Base-by-base conservation (phyloP, 2,329 filamentous ascomycete genomes). In the Blumeria hordei region DNA sequence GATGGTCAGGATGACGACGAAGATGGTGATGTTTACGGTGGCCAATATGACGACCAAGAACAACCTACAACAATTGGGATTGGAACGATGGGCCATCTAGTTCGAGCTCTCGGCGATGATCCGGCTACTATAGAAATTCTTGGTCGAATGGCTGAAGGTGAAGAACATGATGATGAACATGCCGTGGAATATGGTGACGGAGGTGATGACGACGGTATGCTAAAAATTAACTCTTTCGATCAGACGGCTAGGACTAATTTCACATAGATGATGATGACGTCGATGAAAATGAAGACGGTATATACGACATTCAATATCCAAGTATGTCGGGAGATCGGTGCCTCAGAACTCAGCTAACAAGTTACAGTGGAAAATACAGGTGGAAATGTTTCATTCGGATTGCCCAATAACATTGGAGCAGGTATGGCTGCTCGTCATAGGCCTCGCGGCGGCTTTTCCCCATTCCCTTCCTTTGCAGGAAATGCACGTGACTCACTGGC, bases 241-340 rank as follows among this genome's bases (percentile, higher is more conserved):
- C 37, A 34, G 6, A 14, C n/a, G 9, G 9, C 18, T 10, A 39
- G 14, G n/a, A 21, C 45, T 55, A 41, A 56, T 36, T 16, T 32
- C 41, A 39, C 34, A 35, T 50, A 59, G 74, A 73, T n/a, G 85
- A 87, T 50, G 82, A 84, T 43, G 80, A 81, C 45, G 78, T 81
- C 21, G 77, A 79, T 34, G 77, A 79, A 14, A 80, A 81, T 47
- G 83, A 86, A 53, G 77, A 78, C 18, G 75, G 80, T 55, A 79
- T 78, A 62, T 70, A 76, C 57, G 80, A 78, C 58, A 76, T 79
- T 57, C 75, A 77, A 28, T 77, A 75, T 66, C 71, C 74, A 56
- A 70, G 75, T 78, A 70, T 68, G 74, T 71, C 41, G 36, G 32
- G 3, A 32, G 7, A 3, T 3, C 21, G 14, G 32, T 2, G 18